phyloP scores from a whole-genome alignment of 192 early-diverging fungal genomes.

The Piromyces finnis region DNA sequence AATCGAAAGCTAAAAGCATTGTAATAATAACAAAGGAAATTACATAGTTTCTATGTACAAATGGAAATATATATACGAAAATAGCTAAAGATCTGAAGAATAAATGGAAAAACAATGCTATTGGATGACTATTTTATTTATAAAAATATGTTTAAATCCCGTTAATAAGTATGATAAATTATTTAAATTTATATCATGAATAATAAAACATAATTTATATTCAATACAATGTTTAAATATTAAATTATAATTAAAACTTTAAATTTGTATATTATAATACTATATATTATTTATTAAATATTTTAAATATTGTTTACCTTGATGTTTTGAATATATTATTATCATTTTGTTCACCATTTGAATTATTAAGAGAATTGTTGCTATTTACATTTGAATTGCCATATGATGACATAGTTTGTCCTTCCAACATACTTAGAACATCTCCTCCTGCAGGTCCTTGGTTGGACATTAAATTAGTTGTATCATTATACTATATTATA shows the following conservation, averaged over 20 bases:
- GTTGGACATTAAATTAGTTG: neutral
- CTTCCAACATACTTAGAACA: neutral
- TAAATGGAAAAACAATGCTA: conserved; percentile 77
- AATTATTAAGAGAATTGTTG: neutral
- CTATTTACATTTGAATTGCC: neutral
- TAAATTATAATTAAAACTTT: no score
- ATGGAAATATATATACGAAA: conserved; percentile 68
- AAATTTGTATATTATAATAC: no score
- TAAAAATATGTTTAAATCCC: no score
- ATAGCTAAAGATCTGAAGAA: conserved; percentile 72
- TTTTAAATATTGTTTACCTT: neutral
- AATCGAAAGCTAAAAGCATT: conserved; percentile 85
- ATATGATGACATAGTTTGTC: neutral
- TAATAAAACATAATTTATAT: no score
- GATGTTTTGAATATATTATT: neutral
- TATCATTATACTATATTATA: neutral
- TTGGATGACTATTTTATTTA: conserved; percentile 62
- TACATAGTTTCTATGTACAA: conserved; percentile 68
- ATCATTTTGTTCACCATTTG: neutral
- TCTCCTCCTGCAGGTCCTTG: neutral
- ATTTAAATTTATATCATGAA: no score
- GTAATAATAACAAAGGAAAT: conserved; percentile 82
- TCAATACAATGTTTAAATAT: no score
- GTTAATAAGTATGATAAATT: no score
- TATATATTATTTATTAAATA: no score